A percentile compares a stretch with the other conserved stretches of the same genome.
Evolutionary conservation across 78 protist genomes (phyloP).

Genomic region (Dictyostelium brefeldianum): DNA sequence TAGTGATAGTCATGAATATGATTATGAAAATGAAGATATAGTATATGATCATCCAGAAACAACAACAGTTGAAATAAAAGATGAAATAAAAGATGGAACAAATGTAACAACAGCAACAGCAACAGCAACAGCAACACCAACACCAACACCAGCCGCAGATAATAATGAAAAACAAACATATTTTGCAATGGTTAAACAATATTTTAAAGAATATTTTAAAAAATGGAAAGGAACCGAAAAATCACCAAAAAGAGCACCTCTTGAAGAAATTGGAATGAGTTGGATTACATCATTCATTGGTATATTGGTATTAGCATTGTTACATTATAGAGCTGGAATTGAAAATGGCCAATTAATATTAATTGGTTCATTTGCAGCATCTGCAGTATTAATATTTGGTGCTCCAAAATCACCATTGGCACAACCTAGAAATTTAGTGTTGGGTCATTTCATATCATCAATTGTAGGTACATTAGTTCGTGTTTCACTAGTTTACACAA

Average conservation of each 20-base stretch:
- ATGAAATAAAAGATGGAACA: background rate
- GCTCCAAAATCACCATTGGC: conserved; percentile 75
- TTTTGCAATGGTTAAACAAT: background rate
- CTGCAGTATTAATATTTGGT: conserved; percentile 83
- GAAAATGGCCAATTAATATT: conserved; percentile 9
- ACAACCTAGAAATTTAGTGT: conserved; percentile 84
- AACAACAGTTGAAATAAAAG: background rate
- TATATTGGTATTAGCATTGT: conserved; percentile 27
- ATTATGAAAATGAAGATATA: background rate
- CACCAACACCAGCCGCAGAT: background rate
- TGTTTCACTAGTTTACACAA: background rate
- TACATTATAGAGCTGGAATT: conserved; percentile 28
- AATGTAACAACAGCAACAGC: background rate
- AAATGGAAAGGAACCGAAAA: conserved; percentile 6
- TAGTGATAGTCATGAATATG: background rate
- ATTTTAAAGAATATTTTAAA: conserved; percentile 3
- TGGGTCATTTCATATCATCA: conserved; percentile 78
- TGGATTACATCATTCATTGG: conserved; percentile 48
- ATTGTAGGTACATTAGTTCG: conserved; percentile 33
- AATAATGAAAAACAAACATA: background rate
- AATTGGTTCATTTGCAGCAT: conserved; percentile 85
- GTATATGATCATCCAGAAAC: background rate
- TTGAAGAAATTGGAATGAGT: conserved; percentile 35
- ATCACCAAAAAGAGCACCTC: background rate
- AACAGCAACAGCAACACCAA: background rate